A percentile compares a stretch with the other conserved stretches of the same genome.
Evolutionary conservation across 2,329 filamentous ascomycete genomes (phyloP).

Genomic region (Neurospora sp.): DNA sequence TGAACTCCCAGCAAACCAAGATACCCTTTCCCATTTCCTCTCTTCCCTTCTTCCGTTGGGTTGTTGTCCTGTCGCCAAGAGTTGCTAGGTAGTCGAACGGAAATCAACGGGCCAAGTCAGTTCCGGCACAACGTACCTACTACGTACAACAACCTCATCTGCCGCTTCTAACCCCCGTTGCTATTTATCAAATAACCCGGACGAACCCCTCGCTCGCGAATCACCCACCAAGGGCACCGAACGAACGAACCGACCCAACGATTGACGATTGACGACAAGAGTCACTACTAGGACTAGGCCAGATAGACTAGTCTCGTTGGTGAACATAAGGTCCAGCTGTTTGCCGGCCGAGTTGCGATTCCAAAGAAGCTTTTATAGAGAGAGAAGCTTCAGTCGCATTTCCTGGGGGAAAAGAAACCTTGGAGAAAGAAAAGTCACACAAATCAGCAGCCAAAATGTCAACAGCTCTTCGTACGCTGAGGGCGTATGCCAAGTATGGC

Average conservation of each 20-base stretch:
- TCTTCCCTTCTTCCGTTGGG: not conserved
- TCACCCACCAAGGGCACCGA: not conserved
- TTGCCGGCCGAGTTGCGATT: not conserved
- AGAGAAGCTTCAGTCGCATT: not conserved
- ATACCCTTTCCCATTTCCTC: not conserved
- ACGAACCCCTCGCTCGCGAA: not conserved
- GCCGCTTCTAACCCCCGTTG: not conserved
- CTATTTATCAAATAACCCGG: not conserved
- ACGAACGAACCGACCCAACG: not conserved
- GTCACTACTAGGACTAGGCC: not conserved
- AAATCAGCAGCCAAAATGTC: slow-evolving; percentile 32
- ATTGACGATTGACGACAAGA: not conserved
- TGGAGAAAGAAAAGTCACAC: not conserved
- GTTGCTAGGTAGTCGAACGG: not conserved
- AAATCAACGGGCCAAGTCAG: not conserved
- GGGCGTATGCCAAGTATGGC: slow-evolving; percentile 45
- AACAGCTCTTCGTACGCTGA: slow-evolving; percentile 36
- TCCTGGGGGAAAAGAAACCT: not conserved
- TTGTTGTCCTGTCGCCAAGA: not conserved
- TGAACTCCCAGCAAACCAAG: not conserved
- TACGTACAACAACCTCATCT: not conserved
- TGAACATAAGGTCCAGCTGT: too few relatives aligned
- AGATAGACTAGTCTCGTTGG: not conserved
- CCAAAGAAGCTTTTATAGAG: not conserved
- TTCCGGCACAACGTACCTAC: not conserved